Evolutionary conservation across 2,329 filamentous ascomycete genomes (phyloP), one percentile per base, ranked within the genome.

Genomic region (Pseudodiploospora longispora): DNA sequence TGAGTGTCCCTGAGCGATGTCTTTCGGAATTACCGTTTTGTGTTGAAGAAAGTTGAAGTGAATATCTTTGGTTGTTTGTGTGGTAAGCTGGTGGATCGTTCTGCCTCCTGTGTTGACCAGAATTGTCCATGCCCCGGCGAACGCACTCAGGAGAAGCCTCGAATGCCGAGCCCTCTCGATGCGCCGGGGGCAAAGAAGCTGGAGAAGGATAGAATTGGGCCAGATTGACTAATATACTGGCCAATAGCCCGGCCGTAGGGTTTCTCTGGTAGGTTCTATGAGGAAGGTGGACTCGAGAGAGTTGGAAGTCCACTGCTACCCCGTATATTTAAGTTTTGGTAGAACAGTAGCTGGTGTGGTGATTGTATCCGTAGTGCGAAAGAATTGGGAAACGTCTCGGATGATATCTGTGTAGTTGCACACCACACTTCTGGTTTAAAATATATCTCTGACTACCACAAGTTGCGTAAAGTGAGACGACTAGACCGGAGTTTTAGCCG

Each of bases 71-170:
- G 61, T 70, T 72, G 65, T 74, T 74, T 59, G 69, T 65, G 59
- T 78, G 72, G 68, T 83, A 82, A 65, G 76, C 71, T 62, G 79
- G 74, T 67, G 42, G 42, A 30, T 45, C 43, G 43, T 46, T 42
- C 46, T 48, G 42, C 46, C 46, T 46, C 32, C 46, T 45, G 9
- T 46, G 46, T 27, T 46, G 46, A 27, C 43, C 46, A 30, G 40
- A 31, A 27, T 48, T 46, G 36, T 48, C 46, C 46, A 48, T 48
- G 46, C 46, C 46, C 46, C 43, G 31, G 12, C 43, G 45, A 42
- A 35, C 45, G 35, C 40, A 37, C 38, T 41, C 28, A 29, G 9
- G 35, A 30, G 35, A 38, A 44, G 34, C 6, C 35, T 44, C 38
- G 38, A 31, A 27, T 39, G 36, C 40, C 27, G 31, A 46, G n/a